Conservation (phyloP, 257 asterid species). For the Plantago major region DNA sequence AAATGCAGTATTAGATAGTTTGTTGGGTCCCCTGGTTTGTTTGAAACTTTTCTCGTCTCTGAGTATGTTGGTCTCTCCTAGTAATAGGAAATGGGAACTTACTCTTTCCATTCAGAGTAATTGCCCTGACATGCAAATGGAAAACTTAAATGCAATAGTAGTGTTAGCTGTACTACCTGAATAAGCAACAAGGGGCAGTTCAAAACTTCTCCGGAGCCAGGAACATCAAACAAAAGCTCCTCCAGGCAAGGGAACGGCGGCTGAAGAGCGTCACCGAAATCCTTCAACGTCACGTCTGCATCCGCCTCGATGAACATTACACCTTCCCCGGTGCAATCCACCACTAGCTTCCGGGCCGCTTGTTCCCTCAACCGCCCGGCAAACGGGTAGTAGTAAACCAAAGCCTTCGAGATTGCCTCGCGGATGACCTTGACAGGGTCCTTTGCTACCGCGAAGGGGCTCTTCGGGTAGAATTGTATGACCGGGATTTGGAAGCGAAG, state of each 20-base stretch:
- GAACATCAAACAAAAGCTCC: slow-evolving; percentile 9
- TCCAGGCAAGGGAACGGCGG: slow-evolving; percentile 27
- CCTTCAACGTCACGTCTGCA: slow-evolving; percentile 21
- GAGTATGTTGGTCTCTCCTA: no score
- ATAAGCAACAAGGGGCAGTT: neutral
- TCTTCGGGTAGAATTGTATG: neutral
- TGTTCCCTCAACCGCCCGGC: slow-evolving; percentile 29
- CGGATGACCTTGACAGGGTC: slow-evolving; percentile 13
- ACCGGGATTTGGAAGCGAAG: neutral
- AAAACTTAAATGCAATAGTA: no score
- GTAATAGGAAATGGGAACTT: no score
- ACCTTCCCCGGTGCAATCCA: slow-evolving; percentile 27
- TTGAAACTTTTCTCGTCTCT: no score
- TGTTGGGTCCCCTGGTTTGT: no score
- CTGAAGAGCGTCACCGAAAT: slow-evolving; percentile 15
- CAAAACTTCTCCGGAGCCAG: neutral
- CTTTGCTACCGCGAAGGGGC: neutral
- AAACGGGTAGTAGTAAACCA: slow-evolving; percentile 26
- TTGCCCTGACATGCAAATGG: no score
- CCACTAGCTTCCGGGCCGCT: slow-evolving; percentile 20
- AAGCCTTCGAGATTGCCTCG: slow-evolving; percentile 22
- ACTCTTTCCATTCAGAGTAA: no score
- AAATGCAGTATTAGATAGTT: no score
- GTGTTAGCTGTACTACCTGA: neutral
- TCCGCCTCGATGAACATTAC: slow-evolving; percentile 27